phyloP scores from a whole-genome alignment of 352 stramenopile species.

The Phytophthora tubulina region DNA sequence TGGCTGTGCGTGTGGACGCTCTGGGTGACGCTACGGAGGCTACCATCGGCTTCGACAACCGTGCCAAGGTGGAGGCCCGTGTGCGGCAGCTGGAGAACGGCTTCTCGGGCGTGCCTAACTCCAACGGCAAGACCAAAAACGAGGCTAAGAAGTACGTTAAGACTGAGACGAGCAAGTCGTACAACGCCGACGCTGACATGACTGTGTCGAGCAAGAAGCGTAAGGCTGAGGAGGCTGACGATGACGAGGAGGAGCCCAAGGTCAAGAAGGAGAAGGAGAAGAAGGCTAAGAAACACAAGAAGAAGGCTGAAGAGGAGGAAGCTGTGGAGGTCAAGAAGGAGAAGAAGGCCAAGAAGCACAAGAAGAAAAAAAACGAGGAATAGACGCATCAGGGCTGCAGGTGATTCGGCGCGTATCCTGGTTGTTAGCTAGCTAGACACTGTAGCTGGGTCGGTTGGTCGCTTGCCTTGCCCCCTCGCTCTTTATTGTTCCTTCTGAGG shows the following conservation, averaged over 20 bases:
- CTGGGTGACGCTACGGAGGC: constrained; percentile 96
- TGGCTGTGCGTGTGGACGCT: constrained; percentile 99
- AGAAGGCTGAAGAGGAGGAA: constrained; percentile 55
- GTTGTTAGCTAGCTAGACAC: constrained; percentile 37
- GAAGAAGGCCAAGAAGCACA: constrained; percentile 55
- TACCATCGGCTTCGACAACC: constrained; percentile 97
- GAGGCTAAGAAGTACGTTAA: constrained; percentile 93
- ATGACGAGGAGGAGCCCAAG: constrained; percentile 72
- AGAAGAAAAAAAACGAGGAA: constrained; percentile 63
- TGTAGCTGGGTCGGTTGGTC: constrained; percentile 32
- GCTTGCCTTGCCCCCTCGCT: constrained; percentile 30
- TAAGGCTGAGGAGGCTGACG: constrained; percentile 68
- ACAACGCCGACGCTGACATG: constrained; percentile 97
- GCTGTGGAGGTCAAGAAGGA: constrained; percentile 47
- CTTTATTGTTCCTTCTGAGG: constrained; percentile 37
- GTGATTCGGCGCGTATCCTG: constrained; percentile 16
- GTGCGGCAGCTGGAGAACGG: constrained; percentile 98
- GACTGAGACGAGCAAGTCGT: constrained; percentile 78
- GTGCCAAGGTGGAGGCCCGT: constrained; percentile 98
- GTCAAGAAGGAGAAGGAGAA: constrained; percentile 68
- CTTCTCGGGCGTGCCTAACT: constrained; percentile 81
- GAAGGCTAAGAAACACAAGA: constrained; percentile 88
- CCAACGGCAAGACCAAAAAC: constrained; percentile 92
- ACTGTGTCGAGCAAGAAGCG: constrained; percentile 94
- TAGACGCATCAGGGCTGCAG: constrained; percentile 45